Conservation (phyloP, 2,329 filamentous ascomycete genomes). For the Graphilbum fragrans region DNA sequence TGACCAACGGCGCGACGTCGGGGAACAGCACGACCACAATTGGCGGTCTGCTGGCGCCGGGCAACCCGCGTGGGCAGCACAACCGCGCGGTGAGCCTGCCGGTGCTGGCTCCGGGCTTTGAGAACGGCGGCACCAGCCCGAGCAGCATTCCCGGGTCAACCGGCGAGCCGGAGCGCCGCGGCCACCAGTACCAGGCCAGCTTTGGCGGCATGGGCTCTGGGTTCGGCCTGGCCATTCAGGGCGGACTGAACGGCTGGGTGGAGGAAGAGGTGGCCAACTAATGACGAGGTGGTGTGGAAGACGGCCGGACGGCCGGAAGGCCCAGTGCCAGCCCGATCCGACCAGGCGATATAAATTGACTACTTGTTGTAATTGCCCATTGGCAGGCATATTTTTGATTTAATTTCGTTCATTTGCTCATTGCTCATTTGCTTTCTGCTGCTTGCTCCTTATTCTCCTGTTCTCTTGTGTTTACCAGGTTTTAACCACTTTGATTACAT, state of each 20-base stretch:
- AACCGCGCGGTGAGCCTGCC: conserved; percentile 85
- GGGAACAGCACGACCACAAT: conserved; percentile 54
- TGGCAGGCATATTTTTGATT: conserved; percentile 13
- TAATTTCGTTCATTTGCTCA: conserved; percentile 9
- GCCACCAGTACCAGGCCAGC: conserved; percentile 55
- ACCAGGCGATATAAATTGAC: conserved; percentile 19
- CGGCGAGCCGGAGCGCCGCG: conserved; percentile 42
- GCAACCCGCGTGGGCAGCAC: conserved; percentile 47
- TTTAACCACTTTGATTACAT: not conserved
- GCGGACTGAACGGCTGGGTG: conserved; percentile 54
- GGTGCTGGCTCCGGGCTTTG: conserved; percentile 50
- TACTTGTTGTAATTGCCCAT: conserved; percentile 20
- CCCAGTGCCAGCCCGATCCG: no score
- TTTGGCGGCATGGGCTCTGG: conserved; percentile 47
- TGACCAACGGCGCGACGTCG: conserved; percentile 30
- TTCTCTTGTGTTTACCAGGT: not conserved
- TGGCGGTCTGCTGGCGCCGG: conserved; percentile 64
- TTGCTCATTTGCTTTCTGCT: conserved; percentile 13
- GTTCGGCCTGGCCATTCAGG: conserved; percentile 49
- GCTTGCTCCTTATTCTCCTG: conserved; percentile 7
- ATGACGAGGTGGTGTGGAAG: conserved; percentile 1
- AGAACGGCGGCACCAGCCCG: conserved; percentile 44
- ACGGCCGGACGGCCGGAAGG: not conserved
- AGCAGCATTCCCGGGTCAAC: conserved; percentile 31
- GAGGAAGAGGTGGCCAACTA: conserved; percentile 55